phyloP scores from a whole-genome alignment of 2,329 filamentous ascomycete genomes.

The Ceratocystis variospora region DNA sequence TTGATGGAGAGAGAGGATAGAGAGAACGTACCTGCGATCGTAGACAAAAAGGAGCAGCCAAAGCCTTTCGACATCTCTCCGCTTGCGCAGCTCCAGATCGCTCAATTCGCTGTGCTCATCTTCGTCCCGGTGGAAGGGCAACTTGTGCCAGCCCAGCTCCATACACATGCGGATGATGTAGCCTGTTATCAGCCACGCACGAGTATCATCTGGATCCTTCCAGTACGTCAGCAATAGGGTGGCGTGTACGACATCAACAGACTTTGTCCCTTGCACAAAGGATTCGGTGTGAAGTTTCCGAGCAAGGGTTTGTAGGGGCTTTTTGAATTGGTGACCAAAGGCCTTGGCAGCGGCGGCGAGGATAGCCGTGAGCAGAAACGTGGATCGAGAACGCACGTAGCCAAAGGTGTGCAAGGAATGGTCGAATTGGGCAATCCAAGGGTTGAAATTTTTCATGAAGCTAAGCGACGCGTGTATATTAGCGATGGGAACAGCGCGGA shows the following conservation, averaged over 20 bases:
- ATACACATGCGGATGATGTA: constrained; percentile 31
- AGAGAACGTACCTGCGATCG: constrained; percentile 27
- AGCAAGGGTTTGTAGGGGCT: constrained; percentile 14
- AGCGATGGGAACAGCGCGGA: neutral
- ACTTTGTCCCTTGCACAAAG: constrained; percentile 27
- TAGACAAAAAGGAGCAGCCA: constrained; percentile 31
- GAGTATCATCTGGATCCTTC: constrained; percentile 31
- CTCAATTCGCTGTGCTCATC: constrained; percentile 1
- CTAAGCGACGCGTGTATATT: constrained; percentile 19
- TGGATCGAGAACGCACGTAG: constrained; percentile 27
- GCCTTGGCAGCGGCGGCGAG: constrained; percentile 28
- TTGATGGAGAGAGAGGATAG: neutral
- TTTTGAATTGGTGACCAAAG: constrained; percentile 27
- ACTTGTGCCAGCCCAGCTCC: constrained; percentile 28
- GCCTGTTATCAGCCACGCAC: constrained; percentile 29
- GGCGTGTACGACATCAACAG: constrained; percentile 29
- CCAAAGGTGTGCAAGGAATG: constrained; percentile 28
- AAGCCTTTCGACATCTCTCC: constrained; percentile 27
- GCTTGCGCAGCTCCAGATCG: constrained; percentile 22
- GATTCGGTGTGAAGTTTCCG: constrained; percentile 25
- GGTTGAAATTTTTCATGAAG: constrained; percentile 29
- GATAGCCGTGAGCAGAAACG: constrained; percentile 28
- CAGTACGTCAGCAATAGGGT: constrained; percentile 30
- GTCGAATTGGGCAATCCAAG: constrained; percentile 31
- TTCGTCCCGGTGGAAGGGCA: constrained; percentile 20